Percentiles rank a stretch among this genome's conserved stretches.
Conservation (phyloP, 495 filamentous ascomycete genomes). For the Gamarada debralockiae region DNA sequence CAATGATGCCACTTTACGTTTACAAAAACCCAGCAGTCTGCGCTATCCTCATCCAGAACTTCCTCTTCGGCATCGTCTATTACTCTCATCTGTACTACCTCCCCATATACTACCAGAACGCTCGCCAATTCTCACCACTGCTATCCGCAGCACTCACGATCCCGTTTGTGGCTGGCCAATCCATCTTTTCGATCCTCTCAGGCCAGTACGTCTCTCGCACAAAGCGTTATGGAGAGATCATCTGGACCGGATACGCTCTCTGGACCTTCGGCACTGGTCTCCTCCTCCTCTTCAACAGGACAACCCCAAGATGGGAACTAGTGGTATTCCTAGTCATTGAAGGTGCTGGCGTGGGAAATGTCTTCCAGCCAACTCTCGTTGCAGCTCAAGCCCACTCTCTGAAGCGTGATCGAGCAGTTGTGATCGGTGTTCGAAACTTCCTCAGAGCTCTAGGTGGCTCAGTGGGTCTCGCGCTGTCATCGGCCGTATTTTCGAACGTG, state of each 20-base stretch:
- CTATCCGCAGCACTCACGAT: constrained; percentile 43
- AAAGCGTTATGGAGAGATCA: constrained; percentile 54
- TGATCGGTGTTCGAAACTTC: constrained; percentile 61
- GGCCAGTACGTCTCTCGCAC: constrained; percentile 54
- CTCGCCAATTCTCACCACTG: constrained; percentile 28
- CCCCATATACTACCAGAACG: constrained; percentile 45
- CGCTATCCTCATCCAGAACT: constrained; percentile 54
- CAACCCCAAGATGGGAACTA: constrained; percentile 45
- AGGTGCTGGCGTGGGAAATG: constrained; percentile 53
- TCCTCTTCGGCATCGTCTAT: constrained; percentile 56
- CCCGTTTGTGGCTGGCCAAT: constrained; percentile 51
- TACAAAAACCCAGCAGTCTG: constrained; percentile 51
- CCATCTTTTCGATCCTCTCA: constrained; percentile 45
- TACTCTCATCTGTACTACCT: constrained; percentile 49
- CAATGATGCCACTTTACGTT: constrained; percentile 52
- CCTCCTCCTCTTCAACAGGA: constrained; percentile 43
- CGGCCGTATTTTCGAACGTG: constrained; percentile 50
- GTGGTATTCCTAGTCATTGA: constrained; percentile 47
- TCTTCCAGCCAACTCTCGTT: constrained; percentile 58
- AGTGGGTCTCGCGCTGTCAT: constrained; percentile 56
- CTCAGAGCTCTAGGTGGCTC: constrained; percentile 57
- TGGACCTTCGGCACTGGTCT: constrained; percentile 45
- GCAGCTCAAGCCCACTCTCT: constrained; percentile 58
- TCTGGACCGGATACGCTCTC: constrained; percentile 45
- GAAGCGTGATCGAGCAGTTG: constrained; percentile 55